A percentile compares a stretch with the other conserved stretches of the same genome.
These are phyloP conservation scores for Paramecium pentaurelia DNA, from an alignment of 73 alveolate species.

Conservation along the genomic window DNA sequence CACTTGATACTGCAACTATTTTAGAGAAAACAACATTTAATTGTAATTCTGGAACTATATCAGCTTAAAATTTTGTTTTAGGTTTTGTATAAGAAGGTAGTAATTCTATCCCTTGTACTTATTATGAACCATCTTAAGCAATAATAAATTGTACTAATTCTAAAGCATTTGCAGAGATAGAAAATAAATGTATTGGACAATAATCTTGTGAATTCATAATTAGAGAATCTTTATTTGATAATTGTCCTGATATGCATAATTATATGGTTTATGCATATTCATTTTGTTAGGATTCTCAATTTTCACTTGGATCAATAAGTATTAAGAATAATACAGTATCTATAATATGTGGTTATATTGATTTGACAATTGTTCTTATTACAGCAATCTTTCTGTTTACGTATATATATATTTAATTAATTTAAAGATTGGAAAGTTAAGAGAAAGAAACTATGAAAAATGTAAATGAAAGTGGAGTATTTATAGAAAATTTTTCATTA, in stretches of 20 bases:
- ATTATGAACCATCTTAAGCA: background rate
- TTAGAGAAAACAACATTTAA: background rate
- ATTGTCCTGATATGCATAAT: background rate
- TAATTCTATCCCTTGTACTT: background rate
- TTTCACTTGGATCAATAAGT: background rate
- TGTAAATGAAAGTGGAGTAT: constrained; percentile 39
- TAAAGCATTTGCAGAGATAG: background rate
- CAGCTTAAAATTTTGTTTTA: background rate
- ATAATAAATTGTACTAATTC: background rate
- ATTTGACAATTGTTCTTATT: background rate
- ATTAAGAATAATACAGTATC: background rate
- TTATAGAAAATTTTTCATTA: background rate
- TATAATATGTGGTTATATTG: constrained; percentile 1
- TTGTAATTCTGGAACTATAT: constrained; percentile 9
- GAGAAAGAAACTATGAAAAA: constrained; percentile 10
- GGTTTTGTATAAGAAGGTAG: background rate
- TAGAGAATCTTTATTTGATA: background rate
- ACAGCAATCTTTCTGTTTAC: background rate
- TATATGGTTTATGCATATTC: background rate
- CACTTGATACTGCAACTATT: background rate
- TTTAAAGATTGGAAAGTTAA: background rate
- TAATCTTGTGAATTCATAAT: background rate
- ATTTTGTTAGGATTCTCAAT: background rate
- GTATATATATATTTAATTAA: background rate
- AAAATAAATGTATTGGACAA: background rate